Evolutionary conservation across 768 basidiomycete species (phyloP).

Genomic region (Trichaptum fuscoviolaceum): DNA sequence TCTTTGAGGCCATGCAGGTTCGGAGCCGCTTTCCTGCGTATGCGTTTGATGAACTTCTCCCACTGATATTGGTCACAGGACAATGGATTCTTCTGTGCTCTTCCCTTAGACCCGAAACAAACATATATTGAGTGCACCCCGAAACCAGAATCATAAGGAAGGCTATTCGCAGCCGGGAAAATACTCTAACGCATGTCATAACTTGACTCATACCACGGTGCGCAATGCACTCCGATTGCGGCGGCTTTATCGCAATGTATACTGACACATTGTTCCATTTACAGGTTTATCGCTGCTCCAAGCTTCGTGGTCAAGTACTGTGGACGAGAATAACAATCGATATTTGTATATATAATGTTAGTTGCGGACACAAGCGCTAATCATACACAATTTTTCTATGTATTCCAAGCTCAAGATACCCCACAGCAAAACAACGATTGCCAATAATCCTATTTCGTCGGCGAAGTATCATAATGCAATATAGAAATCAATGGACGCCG

Average conservation of each 20-base stretch:
- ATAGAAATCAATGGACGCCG: background rate
- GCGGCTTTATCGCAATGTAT: background rate
- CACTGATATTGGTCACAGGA: constrained; percentile 31
- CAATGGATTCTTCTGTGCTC: constrained; percentile 62
- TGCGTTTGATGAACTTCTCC: background rate
- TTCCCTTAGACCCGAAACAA: constrained; percentile 59
- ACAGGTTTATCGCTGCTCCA: background rate
- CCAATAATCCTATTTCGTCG: background rate
- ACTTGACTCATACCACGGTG: background rate
- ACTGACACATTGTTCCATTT: background rate
- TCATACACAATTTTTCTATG: no score
- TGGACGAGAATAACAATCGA: background rate
- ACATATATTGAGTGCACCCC: constrained; percentile 68
- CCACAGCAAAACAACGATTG: background rate
- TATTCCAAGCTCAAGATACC: no score
- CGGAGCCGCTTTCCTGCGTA: constrained; percentile 9
- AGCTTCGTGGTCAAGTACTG: background rate
- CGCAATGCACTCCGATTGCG: no score
- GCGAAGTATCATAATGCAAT: background rate
- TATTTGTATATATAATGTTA: background rate
- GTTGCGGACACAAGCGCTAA: background rate
- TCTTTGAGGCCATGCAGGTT: constrained; percentile 74
- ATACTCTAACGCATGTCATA: background rate
- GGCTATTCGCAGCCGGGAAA: background rate
- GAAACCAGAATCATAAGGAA: constrained; percentile 36